phyloP scores from a whole-genome alignment of 2,329 filamentous ascomycete genomes.

The Trichoderma sp. region DNA sequence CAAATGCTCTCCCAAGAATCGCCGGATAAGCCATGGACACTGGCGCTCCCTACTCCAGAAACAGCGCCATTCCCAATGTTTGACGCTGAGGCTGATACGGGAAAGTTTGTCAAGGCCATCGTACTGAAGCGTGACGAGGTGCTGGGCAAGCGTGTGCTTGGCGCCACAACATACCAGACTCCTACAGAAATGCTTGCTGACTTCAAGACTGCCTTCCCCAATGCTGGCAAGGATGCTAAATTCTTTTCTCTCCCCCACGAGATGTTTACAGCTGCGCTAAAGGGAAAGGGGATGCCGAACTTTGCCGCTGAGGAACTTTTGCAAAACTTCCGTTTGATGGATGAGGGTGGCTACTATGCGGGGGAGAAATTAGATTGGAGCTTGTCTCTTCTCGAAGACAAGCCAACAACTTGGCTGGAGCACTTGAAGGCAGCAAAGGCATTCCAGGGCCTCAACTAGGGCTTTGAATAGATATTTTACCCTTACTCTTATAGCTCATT shows the following conservation, averaged over 20 bases:
- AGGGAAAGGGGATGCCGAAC: neutral
- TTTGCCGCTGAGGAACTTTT: slow-evolving; percentile 1
- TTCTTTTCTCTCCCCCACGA: slow-evolving; percentile 8
- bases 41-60: neutral
- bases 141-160: slow-evolving; percentile 3
- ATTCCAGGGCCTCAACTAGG: too few species aligned
- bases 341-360: too few species aligned
- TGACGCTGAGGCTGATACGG: neutral
- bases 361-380: too few species aligned
- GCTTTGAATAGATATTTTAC: too few species aligned
- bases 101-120: neutral
- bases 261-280: neutral
- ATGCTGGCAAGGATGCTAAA: slow-evolving; percentile 1
- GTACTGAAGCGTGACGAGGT: neutral
- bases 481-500: too few species aligned
- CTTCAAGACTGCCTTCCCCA: neutral
- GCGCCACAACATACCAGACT: neutral
- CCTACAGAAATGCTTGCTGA: neutral
- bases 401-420: too few species aligned
- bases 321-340: neutral
- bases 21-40: slow-evolving; percentile 3
- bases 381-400: too few species aligned
- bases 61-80: slow-evolving; percentile 2
- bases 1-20: slow-evolving; percentile 7
- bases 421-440: too few species aligned